Base-by-base conservation (phyloP, 2,329 filamentous ascomycete genomes). In the Colletotrichum sp. region DNA sequence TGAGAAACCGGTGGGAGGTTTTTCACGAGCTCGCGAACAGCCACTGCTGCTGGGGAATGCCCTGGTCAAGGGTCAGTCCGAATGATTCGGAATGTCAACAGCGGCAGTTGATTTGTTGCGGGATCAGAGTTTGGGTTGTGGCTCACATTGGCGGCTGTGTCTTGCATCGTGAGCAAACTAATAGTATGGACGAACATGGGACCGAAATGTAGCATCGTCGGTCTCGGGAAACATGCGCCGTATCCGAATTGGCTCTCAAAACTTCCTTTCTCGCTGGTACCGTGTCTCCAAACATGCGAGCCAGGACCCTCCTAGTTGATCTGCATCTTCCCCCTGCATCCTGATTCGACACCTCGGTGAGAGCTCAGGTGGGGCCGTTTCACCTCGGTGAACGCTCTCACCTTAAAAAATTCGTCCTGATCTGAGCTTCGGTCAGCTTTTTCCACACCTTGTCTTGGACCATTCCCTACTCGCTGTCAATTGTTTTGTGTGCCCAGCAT, bases 351-450 rank as follows among this genome's bases (percentile, higher is more conserved):
- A 27, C 3, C 7, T 64, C 57, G 70, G 69, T 72, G 63, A 48
- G 13, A 69, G 59, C 71, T 69, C 1, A 4, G 8, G 65, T 69
- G 74, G 74, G 64, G 70, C 27, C 2, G 19, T 19, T 27, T 22
- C 59, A 36, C 22, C 44, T 25, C 63, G 73, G 73, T 73, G 64
- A 75, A 48, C n/a, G 5, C 44, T 3, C 27, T 75, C 70, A 76
- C 74, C 74, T 69, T 16, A 55, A 76, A 76, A 72, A 72, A 60
- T 72, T 75, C 72, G 27, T 63, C 39, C 27, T 36, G 8, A 32
- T n/a, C 36, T 30, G 39, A 52, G 28, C 61, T 67, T 63, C 68
- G 39, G 68, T 48, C 73, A 64, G 55, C 34, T 68, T 64, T 48
- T 59, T 25, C 19, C 16, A 36, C 55, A 30, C 19, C 30, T 28